Base-by-base conservation (phyloP, 139 green algal genomes). In the Chlamydomonas asymmetrica region DNA sequence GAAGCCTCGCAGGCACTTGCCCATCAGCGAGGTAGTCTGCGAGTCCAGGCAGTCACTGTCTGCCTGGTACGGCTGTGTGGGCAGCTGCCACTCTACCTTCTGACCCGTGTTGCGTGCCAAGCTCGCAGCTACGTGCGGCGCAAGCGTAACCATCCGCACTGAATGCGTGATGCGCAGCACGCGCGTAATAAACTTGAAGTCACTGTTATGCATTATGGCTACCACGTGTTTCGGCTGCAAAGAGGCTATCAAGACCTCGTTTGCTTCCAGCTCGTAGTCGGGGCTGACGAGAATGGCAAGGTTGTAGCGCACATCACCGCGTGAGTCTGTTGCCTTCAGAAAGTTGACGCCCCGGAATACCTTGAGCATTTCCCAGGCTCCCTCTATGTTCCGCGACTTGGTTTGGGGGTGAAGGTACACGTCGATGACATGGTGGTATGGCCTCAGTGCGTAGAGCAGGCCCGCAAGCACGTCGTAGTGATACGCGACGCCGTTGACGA, bases 401-500 rank as follows among this genome's bases (percentile, higher is more conserved):
- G 66, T 73, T 22, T 78, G 77, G 32, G 70, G 80, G 45, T 48
- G 67, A 9, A 85, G 49, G 70, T 71, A 80, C 29, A 85, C 59
- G n/a, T 80, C 70, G 7, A 75, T 63, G 25, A 50, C 32, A 4
- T 35, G 5, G 6, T 66, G 57, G 45, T 80, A 80, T 2, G 80
- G 74, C 40, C 73, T 35, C 62, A 85, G 66, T 0, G 65, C 31
- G 62, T 82, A 65, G 31, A 85, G 66, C 13, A 85, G 43, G 32
- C 80, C 80, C 1, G 80, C 63, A 43, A 82, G 40, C 2, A 85
- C 71, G 25, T 85, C 80, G 59, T 80, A 82, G 73, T 90, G 85
- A 45, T 85, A 90, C 0, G 69, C 78, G 2, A 85, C 85, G 27
- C 84, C 79, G 68, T 90, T 90, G 25, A 90, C 60, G 16, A 90